These are phyloP conservation scores for Serendipita vermifera DNA, from an alignment of 768 basidiomycete genomes.

Conservation along the genomic window DNA sequence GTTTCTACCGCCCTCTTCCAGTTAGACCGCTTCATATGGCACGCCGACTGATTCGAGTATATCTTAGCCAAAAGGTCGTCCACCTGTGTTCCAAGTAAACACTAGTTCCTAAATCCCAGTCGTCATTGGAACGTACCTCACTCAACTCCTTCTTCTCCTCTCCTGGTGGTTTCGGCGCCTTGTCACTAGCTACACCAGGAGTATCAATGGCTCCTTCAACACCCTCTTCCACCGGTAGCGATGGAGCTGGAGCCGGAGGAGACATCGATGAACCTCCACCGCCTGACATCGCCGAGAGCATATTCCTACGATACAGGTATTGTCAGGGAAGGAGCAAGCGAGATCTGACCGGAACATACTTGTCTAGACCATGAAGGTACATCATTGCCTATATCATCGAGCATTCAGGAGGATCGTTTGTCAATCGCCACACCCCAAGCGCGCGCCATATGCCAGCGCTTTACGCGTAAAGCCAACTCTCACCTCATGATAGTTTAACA, in stretches of 20 bases:
- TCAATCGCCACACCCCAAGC: too few relatives aligned
- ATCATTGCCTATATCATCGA: constrained; percentile 51
- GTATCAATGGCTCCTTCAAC: neutral
- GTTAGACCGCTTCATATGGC: constrained; percentile 66
- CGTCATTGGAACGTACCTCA: constrained; percentile 35
- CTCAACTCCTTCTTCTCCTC: constrained; percentile 42
- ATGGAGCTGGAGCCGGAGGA: neutral
- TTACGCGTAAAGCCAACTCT: neutral
- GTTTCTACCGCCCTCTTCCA: constrained; percentile 69
- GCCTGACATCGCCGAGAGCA: constrained; percentile 8
- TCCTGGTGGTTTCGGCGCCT: constrained; percentile 13
- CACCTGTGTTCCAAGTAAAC: constrained; percentile 30
- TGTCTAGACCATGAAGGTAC: constrained; percentile 65
- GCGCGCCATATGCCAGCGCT: too few relatives aligned
- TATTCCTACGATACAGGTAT: constrained; percentile 9
- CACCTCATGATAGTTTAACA: constrained; percentile 63
- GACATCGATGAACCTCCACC: neutral
- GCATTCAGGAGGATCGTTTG: too few relatives aligned
- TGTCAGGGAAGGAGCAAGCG: neutral
- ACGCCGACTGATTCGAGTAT: constrained; percentile 75
- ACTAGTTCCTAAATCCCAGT: neutral
- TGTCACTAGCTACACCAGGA: constrained; percentile 16
- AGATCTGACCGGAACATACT: constrained; percentile 36
- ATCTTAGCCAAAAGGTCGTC: constrained; percentile 70
- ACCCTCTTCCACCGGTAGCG: neutral